Evolutionary conservation across 2,329 filamentous ascomycete species (phyloP), one percentile per base, ranked within the genome.

Genomic region (Aureobasidium lini): DNA sequence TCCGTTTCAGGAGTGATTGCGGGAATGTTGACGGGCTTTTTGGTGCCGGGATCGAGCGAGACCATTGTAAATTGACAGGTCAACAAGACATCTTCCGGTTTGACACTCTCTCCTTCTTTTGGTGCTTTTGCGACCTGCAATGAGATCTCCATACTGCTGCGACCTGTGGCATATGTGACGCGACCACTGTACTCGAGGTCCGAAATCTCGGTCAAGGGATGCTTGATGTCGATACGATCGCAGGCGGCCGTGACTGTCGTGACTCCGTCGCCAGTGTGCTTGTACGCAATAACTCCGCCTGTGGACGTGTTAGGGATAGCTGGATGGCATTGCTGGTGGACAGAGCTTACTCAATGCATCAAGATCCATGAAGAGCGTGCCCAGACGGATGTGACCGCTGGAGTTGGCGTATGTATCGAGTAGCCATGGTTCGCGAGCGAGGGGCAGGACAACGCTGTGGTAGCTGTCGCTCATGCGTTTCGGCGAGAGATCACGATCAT

Each of bases 11-110:
- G 67, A 15, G 84, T 72, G 4, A 86, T 73, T 0, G 86, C 83
- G 31, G 82, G 81, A 58, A 88, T 81, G 16, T 81, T 78, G 13
- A 84, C 81, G 0, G 86, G 82, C 61, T 81, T 86, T 71, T 85
- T 88, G 1, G 86, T 89, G 4, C 67, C 74, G 1, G 86, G 85
- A 65, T 90, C 83, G 10, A 90, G 74, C 1, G 86, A 88, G 0
- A 90, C 87, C 87, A 90, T 90, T 0, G 87, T 90, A 67, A 89
- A 89, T 6, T 85, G 82, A 71, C 86, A 88, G n/a, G 84, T 86
- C 71, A 89, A 81, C 59, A 88, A 71, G 1, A 88, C 75, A 68
- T 88, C 85, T 44, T 85, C 81, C 1, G 82, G 76, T 63, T 79
- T 79, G 13, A 75, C 72, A 37, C 73, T 67, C 65, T 87, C 77